Percentiles rank a stretch among this genome's conserved stretches.
These are phyloP conservation scores for Passalora sequoiae DNA, from an alignment of 2,329 filamentous ascomycete species.

Conservation along the genomic window DNA sequence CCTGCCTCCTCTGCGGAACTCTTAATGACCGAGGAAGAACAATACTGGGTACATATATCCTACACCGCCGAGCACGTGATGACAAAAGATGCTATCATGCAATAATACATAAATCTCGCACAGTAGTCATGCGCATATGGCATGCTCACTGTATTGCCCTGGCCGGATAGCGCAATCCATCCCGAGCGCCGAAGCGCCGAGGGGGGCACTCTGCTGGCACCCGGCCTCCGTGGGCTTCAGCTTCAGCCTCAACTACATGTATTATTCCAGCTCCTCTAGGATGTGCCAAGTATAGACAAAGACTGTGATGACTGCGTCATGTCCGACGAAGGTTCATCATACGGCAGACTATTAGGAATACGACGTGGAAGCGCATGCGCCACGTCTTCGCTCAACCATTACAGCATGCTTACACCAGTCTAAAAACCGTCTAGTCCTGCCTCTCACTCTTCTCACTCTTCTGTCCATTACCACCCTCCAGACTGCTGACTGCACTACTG, in stretches of 20 bases:
- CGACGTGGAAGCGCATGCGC: no score
- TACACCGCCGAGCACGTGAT: no score
- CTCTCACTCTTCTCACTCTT: conserved; percentile 11
- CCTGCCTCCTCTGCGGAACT: no score
- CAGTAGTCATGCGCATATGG: not conserved
- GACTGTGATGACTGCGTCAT: not conserved
- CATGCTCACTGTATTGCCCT: not conserved
- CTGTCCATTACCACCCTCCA: no score
- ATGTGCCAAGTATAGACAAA: not conserved
- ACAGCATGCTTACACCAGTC: no score
- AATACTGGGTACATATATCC: no score
- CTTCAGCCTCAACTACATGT: not conserved
- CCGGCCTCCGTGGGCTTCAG: not conserved
- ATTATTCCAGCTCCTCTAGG: not conserved
- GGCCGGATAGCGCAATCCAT: not conserved
- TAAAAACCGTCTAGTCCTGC: conserved; percentile 7
- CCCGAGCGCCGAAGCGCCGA: no score
- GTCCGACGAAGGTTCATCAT: not conserved
- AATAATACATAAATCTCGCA: not conserved
- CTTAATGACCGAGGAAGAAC: no score
- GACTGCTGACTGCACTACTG: no score
- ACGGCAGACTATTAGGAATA: no score
- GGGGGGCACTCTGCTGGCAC: not conserved
- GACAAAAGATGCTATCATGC: no score
- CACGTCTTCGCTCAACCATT: not conserved